Evolutionary conservation across 805 yeast species (phyloP).

Genomic region (Komagataella populi): DNA sequence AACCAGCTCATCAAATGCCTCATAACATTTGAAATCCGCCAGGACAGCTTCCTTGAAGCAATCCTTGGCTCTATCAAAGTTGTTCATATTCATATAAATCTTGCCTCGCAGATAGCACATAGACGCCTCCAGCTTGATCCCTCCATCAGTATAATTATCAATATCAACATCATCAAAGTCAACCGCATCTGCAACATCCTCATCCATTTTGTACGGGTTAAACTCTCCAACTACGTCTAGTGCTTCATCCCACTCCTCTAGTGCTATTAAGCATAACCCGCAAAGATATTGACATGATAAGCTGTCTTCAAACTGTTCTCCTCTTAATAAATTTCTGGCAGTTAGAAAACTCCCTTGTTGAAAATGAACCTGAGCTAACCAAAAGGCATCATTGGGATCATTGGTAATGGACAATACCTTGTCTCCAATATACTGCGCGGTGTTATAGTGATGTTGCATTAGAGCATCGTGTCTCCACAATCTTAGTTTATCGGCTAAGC

Average conservation of each 20-base stretch:
- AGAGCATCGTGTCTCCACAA: slow-evolving; percentile 91
- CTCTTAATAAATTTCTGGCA: slow-evolving; percentile 57
- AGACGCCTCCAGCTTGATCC: slow-evolving; percentile 77
- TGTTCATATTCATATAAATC: slow-evolving; percentile 70
- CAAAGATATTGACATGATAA: slow-evolving; percentile 74
- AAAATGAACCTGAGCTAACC: slow-evolving; percentile 88
- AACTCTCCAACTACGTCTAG: slow-evolving; percentile 72
- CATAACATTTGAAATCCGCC: slow-evolving; percentile 86
- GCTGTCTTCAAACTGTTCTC: slow-evolving; percentile 40
- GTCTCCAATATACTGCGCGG: slow-evolving; percentile 89
- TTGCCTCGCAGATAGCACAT: slow-evolving; percentile 78
- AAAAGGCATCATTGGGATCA: slow-evolving; percentile 89
- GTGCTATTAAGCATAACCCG: slow-evolving; percentile 56
- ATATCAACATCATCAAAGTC: background rate
- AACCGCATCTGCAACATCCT: slow-evolving; percentile 18
- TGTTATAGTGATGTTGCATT: slow-evolving; percentile 80
- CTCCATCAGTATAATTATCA: slow-evolving; percentile 43
- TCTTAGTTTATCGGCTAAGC: slow-evolving; percentile 77
- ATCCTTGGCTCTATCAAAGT: slow-evolving; percentile 75
- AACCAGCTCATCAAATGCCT: slow-evolving; percentile 75
- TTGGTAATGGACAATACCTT: slow-evolving; percentile 72
- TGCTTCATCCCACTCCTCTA: slow-evolving; percentile 81
- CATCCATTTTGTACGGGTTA: slow-evolving; percentile 46
- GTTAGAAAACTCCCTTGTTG: slow-evolving; percentile 64
- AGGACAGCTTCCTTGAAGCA: slow-evolving; percentile 76